Base-by-base conservation (phyloP, 1,284 basidiomycete genomes). In the Leccinum fuscescens region DNA sequence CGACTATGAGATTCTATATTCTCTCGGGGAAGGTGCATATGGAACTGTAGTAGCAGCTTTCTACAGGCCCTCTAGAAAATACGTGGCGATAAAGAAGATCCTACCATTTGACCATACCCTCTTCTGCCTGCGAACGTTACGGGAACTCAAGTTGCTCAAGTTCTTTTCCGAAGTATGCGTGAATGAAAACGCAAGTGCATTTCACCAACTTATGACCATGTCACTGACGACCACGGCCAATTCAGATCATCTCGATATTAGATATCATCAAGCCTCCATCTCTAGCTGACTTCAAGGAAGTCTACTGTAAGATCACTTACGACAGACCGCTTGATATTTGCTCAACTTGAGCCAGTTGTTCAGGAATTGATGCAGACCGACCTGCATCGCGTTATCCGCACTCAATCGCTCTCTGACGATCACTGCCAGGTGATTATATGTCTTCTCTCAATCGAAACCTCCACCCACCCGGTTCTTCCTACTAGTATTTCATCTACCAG, bases 291-390 rank as follows among this genome's bases (percentile, higher is more conserved):
- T 96, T 96, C 80, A 92, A 86, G 66, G 93, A 96, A 73, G 94
- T 89, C 29, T 89, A 89, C 72, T 86, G 88, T 88, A 61, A 56
- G 86, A 42, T 17, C n/a, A 12, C 52, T 12, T 42, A 6, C 7
- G 1, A 5, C 31, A 46, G 22, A 39, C 29, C 9, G 5, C 42
- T 48, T 42, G 29, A 4, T 56, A 27, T 58, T 52, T 22, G 60
- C 51, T 51, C 12, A 66, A 61, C 46, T 55, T 54, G 31, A 22
- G 54, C 14, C 66, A 89, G 86, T 96, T 64, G 89, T 96, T 64
- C 92, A 94, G 73, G 93, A 95, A 74, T 80, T 95, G 54, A 94
- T 95, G 86, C 93, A 96, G 73, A 94, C 91, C 1, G 92, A 95
- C 72, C 79, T 96, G 69, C 93, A 96, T 74, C 86, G 93, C 17